These are phyloP conservation scores for Nigrograna mackinnonii DNA, from an alignment of 2,329 filamentous ascomycete genomes.

Conservation along the genomic window DNA sequence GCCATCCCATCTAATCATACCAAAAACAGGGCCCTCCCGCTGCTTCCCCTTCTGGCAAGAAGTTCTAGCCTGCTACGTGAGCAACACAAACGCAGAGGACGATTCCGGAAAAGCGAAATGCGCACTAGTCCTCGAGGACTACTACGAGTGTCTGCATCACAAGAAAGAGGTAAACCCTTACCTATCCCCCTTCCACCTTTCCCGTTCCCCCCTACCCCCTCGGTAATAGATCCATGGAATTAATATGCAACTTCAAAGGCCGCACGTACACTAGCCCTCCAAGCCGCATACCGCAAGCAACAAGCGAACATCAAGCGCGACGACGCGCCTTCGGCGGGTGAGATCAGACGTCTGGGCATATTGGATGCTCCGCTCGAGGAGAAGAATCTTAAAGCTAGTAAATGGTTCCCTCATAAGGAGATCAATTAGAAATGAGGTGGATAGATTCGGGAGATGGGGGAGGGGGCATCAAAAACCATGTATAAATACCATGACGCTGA, in stretches of 20 bases:
- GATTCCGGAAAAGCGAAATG: slow-evolving; percentile 87
- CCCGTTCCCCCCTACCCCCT: not conserved
- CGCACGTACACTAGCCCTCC: slow-evolving; percentile 75
- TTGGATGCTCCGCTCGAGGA: slow-evolving; percentile 80
- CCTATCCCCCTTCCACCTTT: slow-evolving; percentile 2
- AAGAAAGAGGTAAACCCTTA: slow-evolving; percentile 81
- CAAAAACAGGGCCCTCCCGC: slow-evolving; percentile 66
- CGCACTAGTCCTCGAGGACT: slow-evolving; percentile 83
- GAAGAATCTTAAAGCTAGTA: slow-evolving; percentile 51
- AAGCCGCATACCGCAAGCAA: slow-evolving; percentile 81
- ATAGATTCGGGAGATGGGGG: too few relatives aligned
- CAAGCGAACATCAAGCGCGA: slow-evolving; percentile 76
- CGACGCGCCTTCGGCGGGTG: slow-evolving; percentile 77
- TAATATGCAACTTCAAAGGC: slow-evolving; percentile 55
- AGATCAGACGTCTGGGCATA: slow-evolving; percentile 86
- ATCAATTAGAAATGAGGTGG: slow-evolving; percentile 31
- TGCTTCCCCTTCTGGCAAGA: slow-evolving; percentile 99
- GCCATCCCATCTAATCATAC: slow-evolving; percentile 10
- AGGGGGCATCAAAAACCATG: too few relatives aligned
- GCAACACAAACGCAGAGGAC: slow-evolving; percentile 83
- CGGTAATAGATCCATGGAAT: not conserved
- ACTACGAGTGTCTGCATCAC: slow-evolving; percentile 98
- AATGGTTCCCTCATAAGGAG: slow-evolving; percentile 47
- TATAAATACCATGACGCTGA: too few relatives aligned
- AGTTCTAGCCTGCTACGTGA: slow-evolving; percentile 95